Conservation (phyloP, 768 basidiomycete species). For the Leccinum boreale region DNA sequence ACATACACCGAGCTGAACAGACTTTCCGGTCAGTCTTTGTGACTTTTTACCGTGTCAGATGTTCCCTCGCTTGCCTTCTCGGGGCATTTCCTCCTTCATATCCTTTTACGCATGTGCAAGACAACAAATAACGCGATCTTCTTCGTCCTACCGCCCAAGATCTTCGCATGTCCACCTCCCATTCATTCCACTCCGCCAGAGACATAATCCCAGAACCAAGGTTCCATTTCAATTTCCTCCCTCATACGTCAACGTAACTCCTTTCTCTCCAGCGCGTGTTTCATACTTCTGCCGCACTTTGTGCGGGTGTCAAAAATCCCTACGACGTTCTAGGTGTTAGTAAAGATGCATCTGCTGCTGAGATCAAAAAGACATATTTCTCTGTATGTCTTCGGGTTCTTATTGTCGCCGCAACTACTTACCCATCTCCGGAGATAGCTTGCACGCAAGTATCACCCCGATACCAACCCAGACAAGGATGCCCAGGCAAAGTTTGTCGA, state of each 20-base stretch:
- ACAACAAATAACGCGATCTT: constrained; percentile 28
- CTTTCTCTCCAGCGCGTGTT: constrained; percentile 57
- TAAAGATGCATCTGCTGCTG: constrained; percentile 75
- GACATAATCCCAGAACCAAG: constrained; percentile 34
- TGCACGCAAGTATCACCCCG: constrained; percentile 97
- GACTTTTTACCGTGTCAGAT: constrained; percentile 30
- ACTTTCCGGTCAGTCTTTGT: background rate
- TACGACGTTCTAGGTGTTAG: constrained; percentile 89
- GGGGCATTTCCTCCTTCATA: constrained; percentile 49
- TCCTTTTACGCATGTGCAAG: constrained; percentile 57
- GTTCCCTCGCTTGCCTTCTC: constrained; percentile 49
- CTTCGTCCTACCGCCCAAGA: constrained; percentile 39
- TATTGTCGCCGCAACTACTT: constrained; percentile 11
- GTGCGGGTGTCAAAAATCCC: constrained; percentile 70
- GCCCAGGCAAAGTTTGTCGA: constrained; percentile 94
- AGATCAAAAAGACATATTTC: constrained; percentile 98
- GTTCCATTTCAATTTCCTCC: constrained; percentile 29
- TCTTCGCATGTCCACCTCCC: constrained; percentile 32
- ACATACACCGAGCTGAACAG: constrained; percentile 4
- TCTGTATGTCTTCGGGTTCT: constrained; percentile 52
- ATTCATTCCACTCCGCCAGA: constrained; percentile 11
- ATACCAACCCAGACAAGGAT: constrained; percentile 89
- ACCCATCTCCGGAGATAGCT: constrained; percentile 52
- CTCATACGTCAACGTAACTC: constrained; percentile 18
- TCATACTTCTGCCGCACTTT: constrained; percentile 59